Conservation (phyloP, 768 basidiomycete genomes). For the Candolleomyces aberdarensis region DNA sequence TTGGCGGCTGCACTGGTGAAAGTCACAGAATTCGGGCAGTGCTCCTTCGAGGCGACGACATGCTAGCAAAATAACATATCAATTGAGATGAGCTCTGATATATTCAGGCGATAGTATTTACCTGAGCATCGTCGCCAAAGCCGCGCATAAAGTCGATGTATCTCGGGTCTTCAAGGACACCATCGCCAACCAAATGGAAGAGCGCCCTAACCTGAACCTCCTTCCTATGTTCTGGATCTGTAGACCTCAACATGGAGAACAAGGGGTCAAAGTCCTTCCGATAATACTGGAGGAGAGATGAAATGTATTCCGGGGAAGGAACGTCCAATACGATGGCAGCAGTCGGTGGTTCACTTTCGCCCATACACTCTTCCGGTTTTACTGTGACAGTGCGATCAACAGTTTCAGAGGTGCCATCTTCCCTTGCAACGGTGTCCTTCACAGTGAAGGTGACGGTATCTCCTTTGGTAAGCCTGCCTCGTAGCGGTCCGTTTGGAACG, state of each 20-base stretch:
- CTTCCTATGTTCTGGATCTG: slow-evolving; percentile 33
- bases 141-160: slow-evolving; percentile 73
- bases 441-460: slow-evolving; percentile 56
- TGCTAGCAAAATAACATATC: slow-evolving; percentile 48
- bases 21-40: slow-evolving; percentile 61
- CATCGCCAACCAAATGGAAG: slow-evolving; percentile 71
- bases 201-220: slow-evolving; percentile 42
- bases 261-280: slow-evolving; percentile 32
- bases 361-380: slow-evolving; percentile 58
- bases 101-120: slow-evolving; percentile 24
- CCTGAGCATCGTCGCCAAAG: slow-evolving; percentile 60
- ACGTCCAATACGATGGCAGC: slow-evolving; percentile 70
- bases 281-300: slow-evolving; percentile 47
- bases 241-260: slow-evolving; percentile 48
- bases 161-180: slow-evolving; percentile 63
- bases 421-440: slow-evolving; percentile 16
- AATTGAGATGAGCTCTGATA: neutral
- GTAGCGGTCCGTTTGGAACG: slow-evolving; percentile 54
- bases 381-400: slow-evolving; percentile 38
- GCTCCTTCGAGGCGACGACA: slow-evolving; percentile 62
- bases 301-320: slow-evolving; percentile 57
- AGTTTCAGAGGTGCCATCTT: slow-evolving; percentile 22
- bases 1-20: slow-evolving; percentile 73
- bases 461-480: slow-evolving; percentile 64
- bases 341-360: slow-evolving; percentile 46